A percentile compares a stretch with the other conserved stretches of the same genome.
Conservation (phyloP, 768 basidiomycete species). For the Pleurotus pulmonarius region DNA sequence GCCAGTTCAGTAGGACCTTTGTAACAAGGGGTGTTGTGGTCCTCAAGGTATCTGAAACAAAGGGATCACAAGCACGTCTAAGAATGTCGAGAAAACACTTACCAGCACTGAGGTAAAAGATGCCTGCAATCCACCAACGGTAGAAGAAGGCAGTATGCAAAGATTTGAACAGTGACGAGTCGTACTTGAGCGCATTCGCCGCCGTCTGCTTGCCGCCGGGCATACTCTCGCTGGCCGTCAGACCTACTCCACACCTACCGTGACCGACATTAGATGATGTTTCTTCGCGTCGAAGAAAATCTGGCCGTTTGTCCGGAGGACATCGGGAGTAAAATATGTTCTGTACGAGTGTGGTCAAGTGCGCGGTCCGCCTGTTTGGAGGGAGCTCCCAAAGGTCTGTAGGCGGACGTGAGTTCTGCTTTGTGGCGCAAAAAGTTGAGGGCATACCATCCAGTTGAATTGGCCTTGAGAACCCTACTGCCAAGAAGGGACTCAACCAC, state of each 20-base stretch:
- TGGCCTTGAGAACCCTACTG: slow-evolving; percentile 47
- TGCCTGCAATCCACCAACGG: slow-evolving; percentile 43
- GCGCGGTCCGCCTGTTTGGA: slow-evolving; percentile 22
- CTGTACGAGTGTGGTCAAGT: slow-evolving; percentile 35
- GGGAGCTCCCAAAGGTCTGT: slow-evolving; percentile 48
- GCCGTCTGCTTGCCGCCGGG: too few species aligned
- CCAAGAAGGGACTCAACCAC: slow-evolving; percentile 45
- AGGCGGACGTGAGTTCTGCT: background rate
- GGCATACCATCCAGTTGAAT: slow-evolving; percentile 40
- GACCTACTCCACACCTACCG: too few species aligned
- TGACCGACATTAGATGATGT: too few species aligned
- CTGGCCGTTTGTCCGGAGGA: slow-evolving; percentile 31
- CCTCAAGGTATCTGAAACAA: slow-evolving; percentile 36
- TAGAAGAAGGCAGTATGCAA: slow-evolving; percentile 41
- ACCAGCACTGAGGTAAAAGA: slow-evolving; percentile 45
- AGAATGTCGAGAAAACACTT: slow-evolving; percentile 10
- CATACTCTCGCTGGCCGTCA: too few species aligned
- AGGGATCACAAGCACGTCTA: background rate
- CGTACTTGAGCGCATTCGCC: slow-evolving; percentile 23
- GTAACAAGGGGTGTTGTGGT: slow-evolving; percentile 44
- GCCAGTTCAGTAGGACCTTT: slow-evolving; percentile 44
- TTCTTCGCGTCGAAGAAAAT: slow-evolving; percentile 14
- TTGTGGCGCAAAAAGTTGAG: background rate
- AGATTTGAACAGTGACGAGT: slow-evolving; percentile 47
- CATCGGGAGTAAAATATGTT: slow-evolving; percentile 40